Base-by-base conservation (phyloP, 192 early-diverging fungal genomes). In the Entomortierella beljakovae region DNA sequence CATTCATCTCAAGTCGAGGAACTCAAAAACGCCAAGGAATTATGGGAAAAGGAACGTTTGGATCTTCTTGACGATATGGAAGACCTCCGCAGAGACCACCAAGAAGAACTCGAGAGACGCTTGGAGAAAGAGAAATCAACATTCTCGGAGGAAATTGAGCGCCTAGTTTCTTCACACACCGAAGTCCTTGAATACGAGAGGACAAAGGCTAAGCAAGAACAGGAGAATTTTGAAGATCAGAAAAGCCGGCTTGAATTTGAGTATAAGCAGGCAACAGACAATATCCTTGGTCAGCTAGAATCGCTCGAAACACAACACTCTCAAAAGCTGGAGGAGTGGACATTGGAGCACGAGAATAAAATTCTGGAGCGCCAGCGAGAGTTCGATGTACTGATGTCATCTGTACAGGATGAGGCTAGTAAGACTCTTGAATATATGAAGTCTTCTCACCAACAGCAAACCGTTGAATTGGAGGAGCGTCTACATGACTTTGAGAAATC, bases 1-100 rank as follows among this genome's bases (percentile, higher is more conserved):
- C 11, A 46, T 29, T 37, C 18, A 13, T 48, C 26, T 48, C 29
- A 22, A 4, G 51, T 29, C 26, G 43, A 70, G 33, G 62, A 79
- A 13, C 37, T 53, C 2, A 25, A 64, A 28, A 22, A 18, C 3
- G 66, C 66, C 22, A 53, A 62, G 25, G 51, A 64, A 20, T 53
- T 46, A 3, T 79, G 75, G 75, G 61, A 64, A 3, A 13, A 38
- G 18, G 75, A 79, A 40, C 67, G 67, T 2, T 53, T n/a, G 0
- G 54, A 57, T 15, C n/a, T 79, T 16, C 37, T 65, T 20, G 20
- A 61, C 46, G 57, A 60, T 23, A n/a, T 70, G 25, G 59, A 79
- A 22, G 48, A 29, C 7, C 61, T 70, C 48, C 66, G 61, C 1
- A 62, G 55, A 9, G 67, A 70, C 0, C 75, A 79, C 15, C 34